Evolutionary conservation across 2,329 filamentous ascomycete species (phyloP).

Genomic region (Zymoseptoria pseudotritici): DNA sequence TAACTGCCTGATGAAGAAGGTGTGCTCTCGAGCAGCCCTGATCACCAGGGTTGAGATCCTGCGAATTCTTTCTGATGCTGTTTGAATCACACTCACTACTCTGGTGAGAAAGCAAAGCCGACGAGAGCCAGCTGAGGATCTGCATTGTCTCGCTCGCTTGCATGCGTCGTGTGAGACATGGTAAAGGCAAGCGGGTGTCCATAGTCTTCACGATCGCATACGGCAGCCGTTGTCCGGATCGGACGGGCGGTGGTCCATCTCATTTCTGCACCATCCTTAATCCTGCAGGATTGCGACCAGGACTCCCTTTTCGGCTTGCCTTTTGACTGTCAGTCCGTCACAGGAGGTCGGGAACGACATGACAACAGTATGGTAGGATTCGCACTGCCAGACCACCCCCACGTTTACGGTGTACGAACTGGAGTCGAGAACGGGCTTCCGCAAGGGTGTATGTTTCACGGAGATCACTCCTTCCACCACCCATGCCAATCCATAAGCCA

Average conservation of each 20-base stretch:
- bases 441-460: not conserved
- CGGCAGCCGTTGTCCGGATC: not conserved
- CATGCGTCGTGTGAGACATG: not conserved
- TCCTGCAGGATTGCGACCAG: not conserved
- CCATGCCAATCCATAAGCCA: not conserved
- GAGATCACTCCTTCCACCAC: not conserved
- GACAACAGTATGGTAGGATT: too few species aligned
- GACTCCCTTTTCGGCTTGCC: not conserved
- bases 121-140: too few species aligned
- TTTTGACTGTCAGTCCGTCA: not conserved
- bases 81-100: too few species aligned
- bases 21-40: too few species aligned
- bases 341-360: not conserved
- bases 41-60: too few species aligned
- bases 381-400: not conserved
- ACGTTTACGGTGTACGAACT: not conserved
- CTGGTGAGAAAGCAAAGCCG: too few species aligned
- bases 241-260: not conserved
- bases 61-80: too few species aligned
- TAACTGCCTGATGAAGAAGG: too few species aligned
- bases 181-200: too few species aligned
- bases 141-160: not conserved
- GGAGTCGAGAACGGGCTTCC: not conserved
- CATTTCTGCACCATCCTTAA: not conserved
- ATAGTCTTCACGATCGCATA: not conserved